Percentiles rank a stretch among this genome's conserved stretches.
Conservation (phyloP, 768 basidiomycete species). For the Amanita pallidorosea region DNA sequence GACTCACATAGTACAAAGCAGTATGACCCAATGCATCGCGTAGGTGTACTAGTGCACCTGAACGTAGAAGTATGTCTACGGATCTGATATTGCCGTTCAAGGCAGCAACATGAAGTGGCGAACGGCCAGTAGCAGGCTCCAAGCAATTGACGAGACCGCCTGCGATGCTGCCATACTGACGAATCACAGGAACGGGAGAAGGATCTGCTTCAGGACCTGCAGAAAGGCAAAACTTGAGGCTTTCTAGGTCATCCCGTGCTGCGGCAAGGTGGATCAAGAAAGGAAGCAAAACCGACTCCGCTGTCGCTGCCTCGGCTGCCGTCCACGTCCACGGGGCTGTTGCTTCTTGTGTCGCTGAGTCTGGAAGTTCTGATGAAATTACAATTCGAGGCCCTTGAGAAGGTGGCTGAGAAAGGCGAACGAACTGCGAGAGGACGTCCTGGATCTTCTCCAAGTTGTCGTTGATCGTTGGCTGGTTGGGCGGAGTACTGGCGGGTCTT, state of each 20-base stretch:
- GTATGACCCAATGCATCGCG: conserved; percentile 77
- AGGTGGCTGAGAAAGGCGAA: conserved; percentile 42
- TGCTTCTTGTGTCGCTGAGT: conserved; percentile 27
- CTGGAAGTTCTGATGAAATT: conserved; percentile 27
- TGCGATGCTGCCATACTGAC: conserved; percentile 30
- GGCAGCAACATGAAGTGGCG: conserved; percentile 73
- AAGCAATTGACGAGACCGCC: conserved; percentile 68
- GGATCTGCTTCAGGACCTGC: conserved; percentile 16
- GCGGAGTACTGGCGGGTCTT: conserved; percentile 29
- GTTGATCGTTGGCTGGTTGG: conserved; percentile 33
- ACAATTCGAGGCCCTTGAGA: conserved; percentile 24
- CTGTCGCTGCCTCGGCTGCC: conserved; percentile 59
- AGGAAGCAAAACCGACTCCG: conserved; percentile 63
- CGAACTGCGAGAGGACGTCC: conserved; percentile 55
- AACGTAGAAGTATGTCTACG: conserved; percentile 43
- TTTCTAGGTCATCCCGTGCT: conserved; percentile 55
- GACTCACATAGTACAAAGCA: conserved; percentile 67
- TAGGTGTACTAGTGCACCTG: conserved; percentile 75
- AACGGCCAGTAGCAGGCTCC: conserved; percentile 59
- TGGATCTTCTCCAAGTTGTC: conserved; percentile 51
- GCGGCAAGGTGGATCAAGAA: conserved; percentile 74
- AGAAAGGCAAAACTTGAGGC: conserved; percentile 50
- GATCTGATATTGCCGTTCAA: conserved; percentile 46
- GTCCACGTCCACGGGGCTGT: conserved; percentile 73
- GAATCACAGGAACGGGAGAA: conserved; percentile 12